Percentiles rank a stretch among this genome's conserved stretches.
Evolutionary conservation across 495 filamentous ascomycete species (phyloP).

Genomic region (Friedmanniomyces simplex): DNA sequence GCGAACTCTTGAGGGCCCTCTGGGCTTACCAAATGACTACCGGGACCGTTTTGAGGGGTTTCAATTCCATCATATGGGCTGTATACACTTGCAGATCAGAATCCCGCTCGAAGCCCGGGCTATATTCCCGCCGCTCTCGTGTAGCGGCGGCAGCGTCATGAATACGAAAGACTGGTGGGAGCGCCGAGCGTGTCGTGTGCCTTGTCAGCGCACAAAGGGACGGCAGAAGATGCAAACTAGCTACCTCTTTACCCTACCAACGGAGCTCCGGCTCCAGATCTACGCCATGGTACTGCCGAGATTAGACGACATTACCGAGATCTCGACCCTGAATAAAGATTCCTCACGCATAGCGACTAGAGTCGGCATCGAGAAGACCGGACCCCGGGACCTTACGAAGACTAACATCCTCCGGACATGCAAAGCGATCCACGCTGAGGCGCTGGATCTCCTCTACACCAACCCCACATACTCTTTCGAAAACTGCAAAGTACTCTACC

Average conservation of each 20-base stretch:
- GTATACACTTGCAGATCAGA: slow-evolving; percentile 6
- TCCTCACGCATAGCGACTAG: slow-evolving; percentile 7
- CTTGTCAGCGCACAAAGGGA: background rate
- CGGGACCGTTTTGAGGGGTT: background rate
- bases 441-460: slow-evolving; percentile 10
- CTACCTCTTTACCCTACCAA: slow-evolving; percentile 14
- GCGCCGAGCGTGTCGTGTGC: background rate
- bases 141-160: background rate
- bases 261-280: slow-evolving; percentile 17
- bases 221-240: background rate
- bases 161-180: background rate
- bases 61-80: slow-evolving; percentile 9
- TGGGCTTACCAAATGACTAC: background rate
- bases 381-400: slow-evolving; percentile 3
- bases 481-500: slow-evolving; percentile 15
- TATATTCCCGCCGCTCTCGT: background rate
- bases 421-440: slow-evolving; percentile 8
- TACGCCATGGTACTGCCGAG: slow-evolving; percentile 7
- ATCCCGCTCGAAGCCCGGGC: slow-evolving; percentile 19
- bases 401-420: slow-evolving; percentile 17
- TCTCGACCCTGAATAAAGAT: slow-evolving; percentile 13
- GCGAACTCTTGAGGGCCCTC: slow-evolving; percentile 1
- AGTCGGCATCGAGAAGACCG: slow-evolving; percentile 4
- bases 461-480: slow-evolving; percentile 9
- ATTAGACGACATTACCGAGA: slow-evolving; percentile 2